Percentiles rank a stretch among this genome's conserved stretches.
phyloP scores from a whole-genome alignment of 2,329 filamentous ascomycete genomes.

The Clonostachys byssicola region DNA sequence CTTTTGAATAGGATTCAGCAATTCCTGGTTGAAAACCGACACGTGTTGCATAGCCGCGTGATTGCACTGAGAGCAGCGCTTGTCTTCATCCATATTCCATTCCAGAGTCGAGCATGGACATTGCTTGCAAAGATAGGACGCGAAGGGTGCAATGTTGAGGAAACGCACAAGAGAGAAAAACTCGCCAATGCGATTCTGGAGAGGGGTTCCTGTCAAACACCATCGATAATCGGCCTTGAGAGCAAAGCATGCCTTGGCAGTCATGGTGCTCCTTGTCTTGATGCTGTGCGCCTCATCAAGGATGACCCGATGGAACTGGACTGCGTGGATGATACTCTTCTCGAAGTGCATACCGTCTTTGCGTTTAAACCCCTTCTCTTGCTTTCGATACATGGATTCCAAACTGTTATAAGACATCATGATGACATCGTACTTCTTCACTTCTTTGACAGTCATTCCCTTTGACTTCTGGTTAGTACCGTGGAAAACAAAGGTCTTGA shows the following conservation, averaged over 20 bases:
- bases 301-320: constrained; percentile 86
- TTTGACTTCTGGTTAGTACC: constrained; percentile 83
- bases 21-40: constrained; percentile 84
- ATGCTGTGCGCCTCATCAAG: constrained; percentile 96
- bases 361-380: constrained; percentile 84
- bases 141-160: constrained; percentile 82
- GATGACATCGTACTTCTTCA: constrained; percentile 85
- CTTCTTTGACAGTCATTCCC: constrained; percentile 65
- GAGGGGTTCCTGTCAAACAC: constrained; percentile 91
- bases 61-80: constrained; percentile 64
- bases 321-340: constrained; percentile 73
- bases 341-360: constrained; percentile 79
- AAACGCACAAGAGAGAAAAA: constrained; percentile 95
- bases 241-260: constrained; percentile 92
- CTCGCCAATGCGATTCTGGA: constrained; percentile 96
- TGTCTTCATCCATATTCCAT: constrained; percentile 73
- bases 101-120: constrained; percentile 79
- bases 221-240: constrained; percentile 86
- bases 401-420: constrained; percentile 95
- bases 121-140: constrained; percentile 88
- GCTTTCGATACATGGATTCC: constrained; percentile 88
- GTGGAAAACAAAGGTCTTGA: constrained; percentile 90
- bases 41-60: constrained; percentile 38
- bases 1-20: constrained; percentile 76
- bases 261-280: constrained; percentile 84